phyloP scores from a whole-genome alignment of 352 stramenopile genomes.

The Elongisporangium anandrum region DNA sequence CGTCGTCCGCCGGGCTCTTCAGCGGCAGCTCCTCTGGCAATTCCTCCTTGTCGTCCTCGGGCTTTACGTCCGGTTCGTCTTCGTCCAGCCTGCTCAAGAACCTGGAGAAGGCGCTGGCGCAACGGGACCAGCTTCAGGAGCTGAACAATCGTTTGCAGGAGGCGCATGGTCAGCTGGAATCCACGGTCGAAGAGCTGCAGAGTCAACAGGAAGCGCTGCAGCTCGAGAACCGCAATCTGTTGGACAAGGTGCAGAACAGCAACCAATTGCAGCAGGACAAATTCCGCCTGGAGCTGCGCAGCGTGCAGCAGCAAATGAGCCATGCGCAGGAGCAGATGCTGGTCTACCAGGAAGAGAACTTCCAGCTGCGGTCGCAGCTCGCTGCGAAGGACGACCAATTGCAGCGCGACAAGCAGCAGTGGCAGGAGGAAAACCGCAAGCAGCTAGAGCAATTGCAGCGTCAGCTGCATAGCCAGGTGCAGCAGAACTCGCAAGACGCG shows the following conservation, averaged over 20 bases:
- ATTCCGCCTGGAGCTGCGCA: conserved; percentile 56
- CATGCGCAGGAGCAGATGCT: conserved; percentile 69
- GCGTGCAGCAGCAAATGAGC: conserved; percentile 55
- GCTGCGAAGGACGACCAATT: conserved; percentile 55
- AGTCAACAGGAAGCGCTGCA: conserved; percentile 58
- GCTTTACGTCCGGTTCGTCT: conserved; percentile 2
- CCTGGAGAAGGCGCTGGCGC: conserved; percentile 62
- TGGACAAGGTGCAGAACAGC: conserved; percentile 66
- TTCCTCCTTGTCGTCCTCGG: conserved; percentile 25
- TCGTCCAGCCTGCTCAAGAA: conserved; percentile 58
- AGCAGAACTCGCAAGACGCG: conserved; percentile 48
- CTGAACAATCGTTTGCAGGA: conserved; percentile 42
- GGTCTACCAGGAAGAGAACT: conserved; percentile 68
- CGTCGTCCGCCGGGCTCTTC: conserved; percentile 5
- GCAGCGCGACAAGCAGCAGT: conserved; percentile 41
- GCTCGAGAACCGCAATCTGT: conserved; percentile 56
- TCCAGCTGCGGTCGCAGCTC: conserved; percentile 44
- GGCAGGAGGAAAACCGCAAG: conserved; percentile 56
- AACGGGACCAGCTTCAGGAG: conserved; percentile 67
- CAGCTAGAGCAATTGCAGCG: conserved; percentile 53
- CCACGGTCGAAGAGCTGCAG: conserved; percentile 51
- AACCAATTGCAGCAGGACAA: conserved; percentile 71
- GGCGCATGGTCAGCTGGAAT: conserved; percentile 45
- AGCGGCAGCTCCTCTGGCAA: conserved; percentile 20
- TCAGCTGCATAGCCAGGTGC: conserved; percentile 52